Evolutionary conservation across 768 basidiomycete species (phyloP), one percentile per base, ranked within the genome.

Genomic region (Antrodiella citrinella): DNA sequence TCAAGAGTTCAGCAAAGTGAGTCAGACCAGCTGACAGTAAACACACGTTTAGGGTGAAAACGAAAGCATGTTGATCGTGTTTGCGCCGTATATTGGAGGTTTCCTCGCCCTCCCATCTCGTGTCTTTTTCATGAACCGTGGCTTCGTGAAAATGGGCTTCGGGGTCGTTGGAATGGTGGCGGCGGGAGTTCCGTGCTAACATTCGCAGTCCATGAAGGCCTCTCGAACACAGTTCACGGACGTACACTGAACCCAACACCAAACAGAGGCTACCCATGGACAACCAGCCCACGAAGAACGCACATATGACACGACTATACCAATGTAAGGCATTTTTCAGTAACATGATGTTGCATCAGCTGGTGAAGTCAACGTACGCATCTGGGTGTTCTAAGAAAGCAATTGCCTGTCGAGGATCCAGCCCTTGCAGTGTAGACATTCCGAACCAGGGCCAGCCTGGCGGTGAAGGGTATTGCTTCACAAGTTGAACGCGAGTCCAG

Each of bases 201-300:
- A 49, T 4, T 47, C 55, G 20, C 26, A 44, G 44, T 42, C 45
- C 20, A 44, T 23, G 13, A 18, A 25, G 13, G 23, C 42, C 12
- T 21, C n/a, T 26, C 12, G 26, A 11, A 4, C 51, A 12, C 1
- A 54, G 4, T 44, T 56, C 49, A 21, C 49, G 52, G 40, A 66
- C 5, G 25, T 62, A 54, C 21, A 55, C 35, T 2, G 63, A 66
- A 41, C 52, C 51, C 19, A 59, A 43, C 12, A 66, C 45, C 52
- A 62, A 61, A 12, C 57, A 52, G 13, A 67, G 44, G 50, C 70
- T 63, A 46, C 60, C 59, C 40, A 69, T 55, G 53, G 69, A 72
- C 2, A 70, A 69, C 62, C 68, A 70, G 26, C 72, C 72, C 4
- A 72, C 58, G 45, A 68, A 68, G 56, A 74, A 74, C 0, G 67